Evolutionary conservation across 2,329 filamentous ascomycete species (phyloP).

Genomic region (Pseudocercospora vitis): DNA sequence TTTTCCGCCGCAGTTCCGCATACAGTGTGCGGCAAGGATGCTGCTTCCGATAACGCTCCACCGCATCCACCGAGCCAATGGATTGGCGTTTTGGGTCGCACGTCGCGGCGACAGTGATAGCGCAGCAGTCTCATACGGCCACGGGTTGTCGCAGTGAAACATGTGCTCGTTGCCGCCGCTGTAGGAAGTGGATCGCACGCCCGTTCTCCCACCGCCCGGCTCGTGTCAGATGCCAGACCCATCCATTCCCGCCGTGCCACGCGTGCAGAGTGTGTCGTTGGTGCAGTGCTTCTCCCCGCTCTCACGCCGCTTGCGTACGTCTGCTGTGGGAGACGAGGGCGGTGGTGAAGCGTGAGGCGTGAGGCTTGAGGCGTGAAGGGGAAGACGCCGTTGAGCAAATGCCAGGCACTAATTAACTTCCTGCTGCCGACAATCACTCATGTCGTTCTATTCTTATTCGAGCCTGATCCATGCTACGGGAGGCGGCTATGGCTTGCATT

Average conservation of each 20-base stretch:
- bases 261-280: neutral
- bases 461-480: constrained; percentile 4
- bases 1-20: constrained; percentile 6
- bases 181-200: no score
- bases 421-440: neutral
- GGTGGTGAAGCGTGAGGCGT: neutral
- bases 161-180: neutral
- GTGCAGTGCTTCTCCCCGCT: neutral
- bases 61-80: no score
- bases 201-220: no score
- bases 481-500: constrained; percentile 2
- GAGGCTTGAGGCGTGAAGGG: neutral
- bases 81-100: neutral
- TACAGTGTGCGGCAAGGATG: constrained; percentile 10
- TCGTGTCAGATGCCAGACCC: constrained; percentile 1
- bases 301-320: neutral
- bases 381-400: neutral
- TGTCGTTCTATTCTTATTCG: constrained; percentile 5
- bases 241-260: neutral
- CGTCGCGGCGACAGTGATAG: constrained; percentile 1
- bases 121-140: neutral
- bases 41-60: neutral
- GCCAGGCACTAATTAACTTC: neutral
- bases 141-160: constrained; percentile 1
- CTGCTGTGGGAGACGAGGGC: neutral